Conservation (phyloP, 2,329 filamentous ascomycete species). For the Arthrobotrys sinensis region DNA sequence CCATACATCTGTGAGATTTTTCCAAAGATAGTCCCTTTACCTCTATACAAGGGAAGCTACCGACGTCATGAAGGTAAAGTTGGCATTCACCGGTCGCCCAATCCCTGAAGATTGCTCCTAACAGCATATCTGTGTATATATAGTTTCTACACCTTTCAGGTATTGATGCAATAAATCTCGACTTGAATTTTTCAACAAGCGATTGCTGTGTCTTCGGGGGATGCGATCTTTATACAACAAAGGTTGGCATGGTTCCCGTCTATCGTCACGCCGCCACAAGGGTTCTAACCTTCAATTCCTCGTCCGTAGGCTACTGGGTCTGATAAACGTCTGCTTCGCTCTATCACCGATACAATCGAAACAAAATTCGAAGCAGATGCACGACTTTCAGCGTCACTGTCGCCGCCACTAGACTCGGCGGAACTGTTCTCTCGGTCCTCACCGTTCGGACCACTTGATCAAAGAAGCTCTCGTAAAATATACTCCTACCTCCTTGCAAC, state of each 20-base stretch:
- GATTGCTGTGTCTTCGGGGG: slow-evolving; percentile 93
- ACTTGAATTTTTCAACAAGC: slow-evolving; percentile 94
- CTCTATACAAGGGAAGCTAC: not conserved
- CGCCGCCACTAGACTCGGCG: slow-evolving; percentile 82
- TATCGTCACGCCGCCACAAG: not conserved
- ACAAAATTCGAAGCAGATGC: slow-evolving; percentile 91
- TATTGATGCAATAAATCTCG: slow-evolving; percentile 90
- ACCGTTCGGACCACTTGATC: slow-evolving; percentile 88
- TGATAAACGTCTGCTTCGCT: slow-evolving; percentile 97
- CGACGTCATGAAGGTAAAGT: slow-evolving; percentile 46
- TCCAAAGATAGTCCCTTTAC: not conserved
- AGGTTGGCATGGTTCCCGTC: slow-evolving; percentile 67
- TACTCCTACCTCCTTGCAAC: slow-evolving; percentile 98
- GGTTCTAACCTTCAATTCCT: not conserved
- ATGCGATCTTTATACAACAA: slow-evolving; percentile 97
- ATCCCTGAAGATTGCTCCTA: not conserved
- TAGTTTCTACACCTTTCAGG: slow-evolving; percentile 93
- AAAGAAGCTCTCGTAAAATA: slow-evolving; percentile 88
- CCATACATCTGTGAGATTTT: not conserved
- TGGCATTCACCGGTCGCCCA: not conserved
- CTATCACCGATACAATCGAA: slow-evolving; percentile 91
- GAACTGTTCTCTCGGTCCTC: slow-evolving; percentile 72
- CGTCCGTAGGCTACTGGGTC: slow-evolving; percentile 78
- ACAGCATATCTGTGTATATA: not conserved
- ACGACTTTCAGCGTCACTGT: slow-evolving; percentile 87